Percentiles rank a stretch among this genome's conserved stretches.
Evolutionary conservation across 192 early-diverging fungal species (phyloP).

Genomic region (Coemansia sp.): DNA sequence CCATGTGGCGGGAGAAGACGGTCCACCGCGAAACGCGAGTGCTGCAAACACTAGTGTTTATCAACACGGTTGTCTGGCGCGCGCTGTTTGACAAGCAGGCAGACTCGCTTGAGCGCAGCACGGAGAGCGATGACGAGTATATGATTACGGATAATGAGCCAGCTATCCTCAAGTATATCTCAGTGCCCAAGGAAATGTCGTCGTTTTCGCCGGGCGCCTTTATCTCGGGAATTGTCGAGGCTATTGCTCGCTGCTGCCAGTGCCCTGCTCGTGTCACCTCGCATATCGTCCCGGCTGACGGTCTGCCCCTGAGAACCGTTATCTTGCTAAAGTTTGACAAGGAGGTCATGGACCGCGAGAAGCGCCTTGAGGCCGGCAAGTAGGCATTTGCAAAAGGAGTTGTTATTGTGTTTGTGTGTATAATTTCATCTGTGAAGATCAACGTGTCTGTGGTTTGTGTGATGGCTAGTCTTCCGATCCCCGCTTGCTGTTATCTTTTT

Average conservation of each 20-base stretch:
- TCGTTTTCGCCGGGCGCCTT: constrained; percentile 93
- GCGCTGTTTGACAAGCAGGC: constrained; percentile 92
- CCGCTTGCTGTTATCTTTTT: neutral
- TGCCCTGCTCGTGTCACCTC: constrained; percentile 80
- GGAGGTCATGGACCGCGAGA: constrained; percentile 74
- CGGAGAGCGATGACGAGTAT: constrained; percentile 97
- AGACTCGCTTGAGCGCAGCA: constrained; percentile 93
- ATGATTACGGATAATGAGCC: constrained; percentile 99
- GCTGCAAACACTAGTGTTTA: constrained; percentile 86
- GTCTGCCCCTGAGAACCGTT: constrained; percentile 85
- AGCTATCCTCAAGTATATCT: constrained; percentile 82
- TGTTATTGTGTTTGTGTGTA: neutral
- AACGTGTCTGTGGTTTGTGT: neutral
- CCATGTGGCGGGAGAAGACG: constrained; percentile 85
- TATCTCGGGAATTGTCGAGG: constrained; percentile 94
- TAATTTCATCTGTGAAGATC: neutral
- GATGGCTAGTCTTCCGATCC: neutral
- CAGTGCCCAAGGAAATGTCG: constrained; percentile 90
- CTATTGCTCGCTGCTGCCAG: constrained; percentile 84
- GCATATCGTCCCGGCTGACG: constrained; percentile 85
- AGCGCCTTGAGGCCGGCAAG: constrained; percentile 61
- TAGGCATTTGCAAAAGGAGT: neutral
- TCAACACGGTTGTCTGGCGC: constrained; percentile 94
- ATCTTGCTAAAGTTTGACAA: constrained; percentile 94
- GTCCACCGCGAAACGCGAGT: constrained; percentile 87